phyloP scores from a whole-genome alignment of 441 rosid genomes.

The Mallotus japonicus region DNA sequence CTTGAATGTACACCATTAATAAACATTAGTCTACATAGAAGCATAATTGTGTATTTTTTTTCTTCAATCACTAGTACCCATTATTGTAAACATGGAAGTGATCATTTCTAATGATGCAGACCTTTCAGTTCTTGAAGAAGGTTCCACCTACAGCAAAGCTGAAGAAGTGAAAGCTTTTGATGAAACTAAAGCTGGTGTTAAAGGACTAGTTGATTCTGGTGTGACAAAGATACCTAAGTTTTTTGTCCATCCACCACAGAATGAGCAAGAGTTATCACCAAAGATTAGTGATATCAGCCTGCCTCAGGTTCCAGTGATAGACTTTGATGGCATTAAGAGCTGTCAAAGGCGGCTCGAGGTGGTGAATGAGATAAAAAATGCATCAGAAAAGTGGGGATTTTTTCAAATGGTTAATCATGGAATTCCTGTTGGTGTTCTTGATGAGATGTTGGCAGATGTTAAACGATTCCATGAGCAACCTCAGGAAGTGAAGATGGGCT shows the following conservation, averaged over 20 bases:
- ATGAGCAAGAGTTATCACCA: constrained; percentile 7
- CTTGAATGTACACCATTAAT: constrained; percentile 17
- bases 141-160: constrained; percentile 31
- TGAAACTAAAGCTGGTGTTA: constrained; percentile 47
- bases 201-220: constrained; percentile 45
- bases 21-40: no score
- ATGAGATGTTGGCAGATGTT: constrained; percentile 39
- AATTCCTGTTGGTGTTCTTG: constrained; percentile 39
- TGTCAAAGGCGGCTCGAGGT: constrained; percentile 22
- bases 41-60: no score
- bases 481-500: constrained; percentile 41
- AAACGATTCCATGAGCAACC: constrained; percentile 51
- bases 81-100: constrained; percentile 26
- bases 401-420: constrained; percentile 61
- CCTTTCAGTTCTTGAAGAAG: constrained; percentile 10
- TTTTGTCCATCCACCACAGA: constrained; percentile 38
- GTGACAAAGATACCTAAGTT: constrained; percentile 38
- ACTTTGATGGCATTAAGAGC: constrained; percentile 34
- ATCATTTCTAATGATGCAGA: background rate
- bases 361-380: constrained; percentile 32
- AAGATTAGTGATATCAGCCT: background rate
- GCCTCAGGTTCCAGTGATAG: constrained; percentile 46
- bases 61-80: background rate
- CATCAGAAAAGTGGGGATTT: constrained; percentile 54
- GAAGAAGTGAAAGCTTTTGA: constrained; percentile 45